phyloP scores from a whole-genome alignment of 2,329 filamentous ascomycete species.

The Talaromyces piceae region DNA sequence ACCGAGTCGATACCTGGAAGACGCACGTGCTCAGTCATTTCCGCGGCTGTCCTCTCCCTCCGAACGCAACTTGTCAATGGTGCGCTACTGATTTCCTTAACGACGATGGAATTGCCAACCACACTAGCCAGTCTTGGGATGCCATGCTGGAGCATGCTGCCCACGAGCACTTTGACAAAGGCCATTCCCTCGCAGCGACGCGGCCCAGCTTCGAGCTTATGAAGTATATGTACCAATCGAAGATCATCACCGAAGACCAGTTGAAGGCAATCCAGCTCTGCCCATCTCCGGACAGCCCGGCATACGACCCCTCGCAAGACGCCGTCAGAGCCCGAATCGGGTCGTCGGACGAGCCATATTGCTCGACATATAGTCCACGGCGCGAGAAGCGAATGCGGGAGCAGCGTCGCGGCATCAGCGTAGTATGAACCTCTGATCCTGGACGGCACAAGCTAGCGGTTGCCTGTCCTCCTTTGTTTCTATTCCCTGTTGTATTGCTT shows the following conservation, averaged over 20 bases:
- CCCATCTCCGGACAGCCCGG: constrained; percentile 29
- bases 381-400: constrained; percentile 33
- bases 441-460: not conserved
- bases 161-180: constrained; percentile 32
- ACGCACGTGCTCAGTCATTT: constrained; percentile 41
- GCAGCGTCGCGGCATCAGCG: constrained; percentile 26
- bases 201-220: constrained; percentile 39
- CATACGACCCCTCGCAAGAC: constrained; percentile 31
- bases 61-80: constrained; percentile 37
- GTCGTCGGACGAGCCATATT: constrained; percentile 34
- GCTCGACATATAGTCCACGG: constrained; percentile 30
- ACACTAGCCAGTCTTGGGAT: constrained; percentile 31
- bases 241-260: constrained; percentile 37
- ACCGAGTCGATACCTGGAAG: constrained; percentile 33
- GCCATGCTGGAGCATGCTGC: constrained; percentile 37
- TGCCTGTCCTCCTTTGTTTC: not conserved
- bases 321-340: constrained; percentile 29
- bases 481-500: not conserved
- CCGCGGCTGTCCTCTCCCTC: constrained; percentile 32
- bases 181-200: constrained; percentile 34
- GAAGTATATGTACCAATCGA: constrained; percentile 37
- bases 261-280: constrained; percentile 38
- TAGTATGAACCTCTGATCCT: constrained; percentile 17
- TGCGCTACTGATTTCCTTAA: constrained; percentile 24
- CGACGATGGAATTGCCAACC: not conserved